Conservation (phyloP, 1,284 basidiomycete genomes). For the Ceratorhiza oryzae-sativae region DNA sequence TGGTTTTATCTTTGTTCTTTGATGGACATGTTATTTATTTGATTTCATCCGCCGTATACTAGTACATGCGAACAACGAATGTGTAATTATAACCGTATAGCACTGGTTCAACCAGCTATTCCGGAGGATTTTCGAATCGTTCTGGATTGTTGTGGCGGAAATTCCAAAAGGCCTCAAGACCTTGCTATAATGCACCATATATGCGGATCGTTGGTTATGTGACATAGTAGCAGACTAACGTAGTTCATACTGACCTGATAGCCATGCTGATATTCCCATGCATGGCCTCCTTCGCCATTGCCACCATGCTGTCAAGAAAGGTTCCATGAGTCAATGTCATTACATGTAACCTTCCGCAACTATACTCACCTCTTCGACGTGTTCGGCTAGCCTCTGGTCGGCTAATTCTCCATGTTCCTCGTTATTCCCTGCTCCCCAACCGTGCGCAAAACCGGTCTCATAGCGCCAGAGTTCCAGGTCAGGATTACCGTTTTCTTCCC, state of each 20-base stretch:
- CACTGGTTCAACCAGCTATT: background rate
- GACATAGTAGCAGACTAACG: background rate
- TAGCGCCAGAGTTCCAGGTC: conserved; percentile 28
- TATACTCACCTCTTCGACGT: conserved; percentile 16
- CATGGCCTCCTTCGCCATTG: conserved; percentile 11
- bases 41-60: background rate
- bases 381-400: conserved; percentile 25
- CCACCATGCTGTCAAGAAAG: conserved; percentile 8
- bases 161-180: conserved; percentile 13
- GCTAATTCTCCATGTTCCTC: conserved; percentile 20
- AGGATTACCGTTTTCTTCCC: conserved; percentile 25
- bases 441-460: conserved; percentile 19
- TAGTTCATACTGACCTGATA: conserved; percentile 6
- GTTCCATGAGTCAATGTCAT: background rate
- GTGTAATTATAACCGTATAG: background rate
- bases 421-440: conserved; percentile 31
- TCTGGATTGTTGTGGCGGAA: conserved; percentile 27
- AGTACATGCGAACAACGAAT: background rate
- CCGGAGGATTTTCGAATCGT: conserved; percentile 17
- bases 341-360: background rate
- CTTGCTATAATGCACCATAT: conserved; percentile 8
- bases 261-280: conserved; percentile 30
- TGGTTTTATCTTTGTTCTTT: background rate
- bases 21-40: background rate
- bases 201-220: background rate